Conservation (phyloP, 2,329 filamentous ascomycete genomes). For the Ophiostoma triangulosporum region DNA sequence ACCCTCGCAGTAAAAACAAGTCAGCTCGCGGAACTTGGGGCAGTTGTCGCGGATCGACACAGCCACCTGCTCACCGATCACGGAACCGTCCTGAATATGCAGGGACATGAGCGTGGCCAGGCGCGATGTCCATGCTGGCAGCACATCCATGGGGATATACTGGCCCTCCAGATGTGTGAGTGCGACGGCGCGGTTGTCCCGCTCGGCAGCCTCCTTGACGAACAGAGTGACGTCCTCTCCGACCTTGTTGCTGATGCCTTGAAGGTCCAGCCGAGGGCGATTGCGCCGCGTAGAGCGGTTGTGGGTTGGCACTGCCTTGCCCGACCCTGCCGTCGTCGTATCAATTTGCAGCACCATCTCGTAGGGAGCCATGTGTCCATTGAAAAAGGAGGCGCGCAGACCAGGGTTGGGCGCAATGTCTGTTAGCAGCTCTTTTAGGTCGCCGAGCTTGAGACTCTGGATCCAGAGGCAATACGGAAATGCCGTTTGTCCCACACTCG, state of each 20-base stretch:
- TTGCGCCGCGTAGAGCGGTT: conserved; percentile 13
- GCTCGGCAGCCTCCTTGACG: conserved; percentile 25
- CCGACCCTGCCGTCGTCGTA: not conserved
- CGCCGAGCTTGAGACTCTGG: conserved; percentile 47
- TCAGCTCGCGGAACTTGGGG: conserved; percentile 45
- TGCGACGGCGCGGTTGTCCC: conserved; percentile 31
- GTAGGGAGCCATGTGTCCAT: conserved; percentile 25
- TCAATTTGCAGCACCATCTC: conserved; percentile 15
- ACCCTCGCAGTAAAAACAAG: conserved; percentile 34
- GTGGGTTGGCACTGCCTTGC: not conserved
- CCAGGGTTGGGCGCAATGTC: conserved; percentile 27
- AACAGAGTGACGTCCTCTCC: conserved; percentile 42
- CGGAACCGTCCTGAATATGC: conserved; percentile 46
- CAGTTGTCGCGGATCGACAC: conserved; percentile 43
- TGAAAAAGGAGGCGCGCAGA: conserved; percentile 26
- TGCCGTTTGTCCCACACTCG: conserved; percentile 45
- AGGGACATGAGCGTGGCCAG: conserved; percentile 45
- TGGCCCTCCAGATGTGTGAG: conserved; percentile 46
- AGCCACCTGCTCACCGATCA: conserved; percentile 40
- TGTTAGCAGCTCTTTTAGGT: conserved; percentile 44
- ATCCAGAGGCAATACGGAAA: conserved; percentile 61
- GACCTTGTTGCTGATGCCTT: conserved; percentile 32
- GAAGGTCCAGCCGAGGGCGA: conserved; percentile 20
- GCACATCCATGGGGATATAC: conserved; percentile 31
- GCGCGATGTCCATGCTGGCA: conserved; percentile 45